Evolutionary conservation across 2,329 filamentous ascomycete genomes (phyloP).

Genomic region (Penicillium sp.): DNA sequence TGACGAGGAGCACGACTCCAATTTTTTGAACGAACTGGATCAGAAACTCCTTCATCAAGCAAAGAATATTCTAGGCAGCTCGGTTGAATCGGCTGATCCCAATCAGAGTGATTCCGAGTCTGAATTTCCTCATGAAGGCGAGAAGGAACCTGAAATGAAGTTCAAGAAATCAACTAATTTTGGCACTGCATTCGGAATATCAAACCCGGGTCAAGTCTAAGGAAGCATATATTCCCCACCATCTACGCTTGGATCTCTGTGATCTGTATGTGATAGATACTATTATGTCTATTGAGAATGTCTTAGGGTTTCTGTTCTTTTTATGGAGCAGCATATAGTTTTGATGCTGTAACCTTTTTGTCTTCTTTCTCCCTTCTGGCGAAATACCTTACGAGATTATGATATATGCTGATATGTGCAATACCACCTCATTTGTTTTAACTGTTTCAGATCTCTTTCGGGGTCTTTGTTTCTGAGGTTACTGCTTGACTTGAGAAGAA

Average conservation of each 20-base stretch:
- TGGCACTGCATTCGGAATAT: slow-evolving; percentile 46
- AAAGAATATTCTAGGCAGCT: slow-evolving; percentile 29
- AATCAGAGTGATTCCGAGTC: slow-evolving; percentile 26
- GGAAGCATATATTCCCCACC: neutral
- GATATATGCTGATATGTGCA: slow-evolving; percentile 11
- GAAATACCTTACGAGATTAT: slow-evolving; percentile 10
- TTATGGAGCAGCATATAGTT: neutral
- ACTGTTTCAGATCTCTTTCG: neutral
- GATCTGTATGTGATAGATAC: slow-evolving; percentile 7
- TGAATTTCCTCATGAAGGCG: slow-evolving; percentile 23
- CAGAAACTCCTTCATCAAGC: slow-evolving; percentile 45
- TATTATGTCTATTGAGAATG: slow-evolving; percentile 4
- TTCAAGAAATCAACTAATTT: slow-evolving; percentile 49
- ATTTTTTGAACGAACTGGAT: slow-evolving; percentile 44
- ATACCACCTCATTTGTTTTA: slow-evolving; percentile 2
- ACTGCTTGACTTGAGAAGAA: neutral
- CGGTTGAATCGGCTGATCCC: slow-evolving; percentile 21
- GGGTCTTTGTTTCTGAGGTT: neutral
- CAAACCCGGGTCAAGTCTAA: slow-evolving; percentile 20
- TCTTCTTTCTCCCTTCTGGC: neutral
- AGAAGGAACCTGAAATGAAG: slow-evolving; percentile 39
- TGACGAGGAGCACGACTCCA: slow-evolving; percentile 40
- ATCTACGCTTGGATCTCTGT: slow-evolving; percentile 8
- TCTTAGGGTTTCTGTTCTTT: neutral
- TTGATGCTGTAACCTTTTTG: neutral